Conservation (phyloP, 2,329 filamentous ascomycete species). For the Davidsoniella eucalypti region DNA sequence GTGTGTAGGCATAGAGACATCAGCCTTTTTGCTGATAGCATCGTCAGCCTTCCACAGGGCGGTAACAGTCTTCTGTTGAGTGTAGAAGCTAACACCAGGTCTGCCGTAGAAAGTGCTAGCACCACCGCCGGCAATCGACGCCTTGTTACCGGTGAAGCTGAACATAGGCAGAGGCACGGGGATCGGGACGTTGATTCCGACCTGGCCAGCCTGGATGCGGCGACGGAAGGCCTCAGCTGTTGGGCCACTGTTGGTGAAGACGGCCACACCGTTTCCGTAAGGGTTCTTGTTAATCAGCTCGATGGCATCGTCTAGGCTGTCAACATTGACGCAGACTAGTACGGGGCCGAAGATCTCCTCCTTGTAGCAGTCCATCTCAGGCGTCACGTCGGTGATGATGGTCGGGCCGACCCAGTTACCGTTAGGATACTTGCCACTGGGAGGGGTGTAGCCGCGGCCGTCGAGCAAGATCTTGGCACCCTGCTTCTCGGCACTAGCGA, state of each 20-base stretch:
- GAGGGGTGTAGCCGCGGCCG: constrained; percentile 55
- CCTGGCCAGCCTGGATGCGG: constrained; percentile 70
- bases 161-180: constrained; percentile 57
- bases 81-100: constrained; percentile 87
- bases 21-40: constrained; percentile 67
- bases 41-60: constrained; percentile 48
- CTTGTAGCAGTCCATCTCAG: constrained; percentile 67
- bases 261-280: constrained; percentile 73
- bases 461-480: constrained; percentile 72
- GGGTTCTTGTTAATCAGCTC: constrained; percentile 71
- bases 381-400: constrained; percentile 65
- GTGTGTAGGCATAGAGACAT: constrained; percentile 64
- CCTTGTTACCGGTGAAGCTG: constrained; percentile 67
- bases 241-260: constrained; percentile 65
- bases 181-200: constrained; percentile 74
- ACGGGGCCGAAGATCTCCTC: constrained; percentile 81
- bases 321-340: constrained; percentile 62
- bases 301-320: constrained; percentile 64
- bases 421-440: constrained; percentile 52
- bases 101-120: constrained; percentile 91
- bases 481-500: constrained; percentile 61
- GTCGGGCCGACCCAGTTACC: constrained; percentile 64
- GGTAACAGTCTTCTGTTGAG: constrained; percentile 94
- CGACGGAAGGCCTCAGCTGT: constrained; percentile 65
- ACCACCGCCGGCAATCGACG: constrained; percentile 78